A percentile compares a stretch with the other conserved stretches of the same genome.
phyloP scores from a whole-genome alignment of 371 early-diverging fungal species.

The Mucor saturninus region DNA sequence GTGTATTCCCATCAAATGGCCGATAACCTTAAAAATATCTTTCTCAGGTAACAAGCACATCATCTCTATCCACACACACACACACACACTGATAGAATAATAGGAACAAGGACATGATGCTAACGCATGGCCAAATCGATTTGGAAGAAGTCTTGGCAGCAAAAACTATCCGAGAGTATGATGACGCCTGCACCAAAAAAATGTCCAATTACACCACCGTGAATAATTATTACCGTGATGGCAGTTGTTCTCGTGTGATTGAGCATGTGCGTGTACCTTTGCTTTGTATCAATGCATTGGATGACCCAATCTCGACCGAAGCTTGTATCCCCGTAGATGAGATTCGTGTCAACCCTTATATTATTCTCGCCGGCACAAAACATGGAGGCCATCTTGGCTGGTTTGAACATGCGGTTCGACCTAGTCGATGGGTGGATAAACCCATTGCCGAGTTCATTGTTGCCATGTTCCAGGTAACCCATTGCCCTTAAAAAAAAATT shows the following conservation, averaged over 20 bases:
- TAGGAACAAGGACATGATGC: conserved; percentile 64
- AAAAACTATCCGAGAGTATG: conserved; percentile 75
- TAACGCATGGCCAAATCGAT: conserved; percentile 57
- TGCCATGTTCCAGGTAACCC: conserved; percentile 61
- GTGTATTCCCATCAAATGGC: conserved; percentile 77
- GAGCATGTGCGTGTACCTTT: conserved; percentile 77
- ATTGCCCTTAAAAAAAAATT: background rate
- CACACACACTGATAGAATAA: background rate
- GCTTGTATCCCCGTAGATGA: conserved; percentile 81
- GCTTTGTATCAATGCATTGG: conserved; percentile 83
- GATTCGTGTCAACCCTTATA: conserved; percentile 76
- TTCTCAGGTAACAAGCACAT: conserved; percentile 38
- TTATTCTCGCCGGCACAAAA: conserved; percentile 84
- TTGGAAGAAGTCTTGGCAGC: conserved; percentile 57
- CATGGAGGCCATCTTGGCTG: conserved; percentile 97
- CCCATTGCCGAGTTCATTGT: conserved; percentile 72
- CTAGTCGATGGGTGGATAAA: conserved; percentile 67
- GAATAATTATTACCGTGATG: conserved; percentile 85
- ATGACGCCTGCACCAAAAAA: conserved; percentile 73
- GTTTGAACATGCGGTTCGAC: conserved; percentile 67
- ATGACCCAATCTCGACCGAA: conserved; percentile 88
- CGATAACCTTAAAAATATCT: conserved; percentile 66
- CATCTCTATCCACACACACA: background rate
- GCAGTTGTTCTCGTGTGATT: conserved; percentile 75
- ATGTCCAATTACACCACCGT: conserved; percentile 78